Conservation (phyloP, 1,284 basidiomycete species). For the Irpex rosettiformis region DNA sequence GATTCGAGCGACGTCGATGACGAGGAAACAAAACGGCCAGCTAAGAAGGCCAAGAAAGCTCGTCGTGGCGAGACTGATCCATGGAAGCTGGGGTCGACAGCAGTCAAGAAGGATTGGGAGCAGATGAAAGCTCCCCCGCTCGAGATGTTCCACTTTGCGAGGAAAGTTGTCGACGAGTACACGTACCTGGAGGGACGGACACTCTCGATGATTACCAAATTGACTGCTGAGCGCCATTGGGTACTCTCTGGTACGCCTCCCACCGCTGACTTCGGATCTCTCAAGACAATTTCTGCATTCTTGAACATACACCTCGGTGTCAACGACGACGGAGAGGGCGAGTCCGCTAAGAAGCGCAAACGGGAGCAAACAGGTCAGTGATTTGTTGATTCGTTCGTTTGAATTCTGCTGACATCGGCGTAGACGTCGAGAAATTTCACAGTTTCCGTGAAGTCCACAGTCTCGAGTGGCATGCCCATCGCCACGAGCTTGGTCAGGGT, state of each 20-base stretch:
- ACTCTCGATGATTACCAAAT: conserved; percentile 73
- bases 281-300: conserved; percentile 90
- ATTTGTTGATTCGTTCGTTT: not conserved
- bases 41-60: conserved; percentile 42
- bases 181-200: conserved; percentile 86
- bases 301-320: conserved; percentile 85
- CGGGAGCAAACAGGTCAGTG: conserved; percentile 78
- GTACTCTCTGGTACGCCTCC: conserved; percentile 96
- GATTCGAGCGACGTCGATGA: conserved; percentile 22
- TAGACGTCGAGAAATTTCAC: conserved; percentile 90
- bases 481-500: conserved; percentile 78
- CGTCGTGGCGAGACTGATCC: conserved; percentile 68
- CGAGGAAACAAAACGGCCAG: conserved; percentile 41
- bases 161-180: conserved; percentile 92
- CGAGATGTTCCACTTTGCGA: conserved; percentile 90
- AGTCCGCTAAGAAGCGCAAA: conserved; percentile 75
- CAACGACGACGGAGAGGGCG: conserved; percentile 85
- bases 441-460: conserved; percentile 95
- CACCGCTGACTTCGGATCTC: conserved; percentile 84
- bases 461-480: conserved; percentile 87
- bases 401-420: conserved; percentile 10
- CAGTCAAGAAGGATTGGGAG: conserved; percentile 73
- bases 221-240: conserved; percentile 84
- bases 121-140: conserved; percentile 80
- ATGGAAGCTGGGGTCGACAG: conserved; percentile 69